Percentiles rank a stretch among this genome's conserved stretches.
Evolutionary conservation across 345 rosid species (phyloP).

Genomic region (Euphorbia pulcherrima): DNA sequence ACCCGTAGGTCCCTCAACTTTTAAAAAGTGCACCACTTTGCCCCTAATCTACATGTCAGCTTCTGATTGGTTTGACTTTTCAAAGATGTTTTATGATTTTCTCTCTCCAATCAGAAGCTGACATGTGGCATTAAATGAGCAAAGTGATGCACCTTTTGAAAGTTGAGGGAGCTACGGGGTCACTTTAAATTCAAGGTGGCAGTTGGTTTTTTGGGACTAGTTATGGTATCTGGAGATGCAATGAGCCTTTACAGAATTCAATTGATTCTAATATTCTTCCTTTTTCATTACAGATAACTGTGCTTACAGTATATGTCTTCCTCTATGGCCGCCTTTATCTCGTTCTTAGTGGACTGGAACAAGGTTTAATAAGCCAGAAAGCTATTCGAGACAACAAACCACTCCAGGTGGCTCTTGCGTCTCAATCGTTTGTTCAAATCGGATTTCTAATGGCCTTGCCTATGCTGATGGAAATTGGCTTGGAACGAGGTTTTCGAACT

Average conservation of each 20-base stretch:
- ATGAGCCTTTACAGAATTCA: not conserved
- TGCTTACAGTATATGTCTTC: conserved; percentile 92
- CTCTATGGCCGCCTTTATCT: conserved; percentile 99
- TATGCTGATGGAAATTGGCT: conserved; percentile 98
- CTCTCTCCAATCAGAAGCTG: too few relatives aligned
- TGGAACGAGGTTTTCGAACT: conserved; percentile 93
- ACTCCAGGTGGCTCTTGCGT: conserved; percentile 97
- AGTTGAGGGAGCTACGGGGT: too few relatives aligned
- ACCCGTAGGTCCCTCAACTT: too few relatives aligned
- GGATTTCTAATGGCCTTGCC: conserved; percentile 95
- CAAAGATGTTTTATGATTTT: too few relatives aligned
- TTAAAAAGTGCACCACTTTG: too few relatives aligned
- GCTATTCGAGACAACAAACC: conserved; percentile 89
- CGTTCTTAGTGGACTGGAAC: conserved; percentile 92
- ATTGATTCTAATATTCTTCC: conserved; percentile 6
- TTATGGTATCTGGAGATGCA: too few relatives aligned
- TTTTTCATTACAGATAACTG: conserved; percentile 69
- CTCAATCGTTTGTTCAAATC: conserved; percentile 96
- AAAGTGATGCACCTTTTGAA: too few relatives aligned
- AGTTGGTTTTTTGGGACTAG: too few relatives aligned
- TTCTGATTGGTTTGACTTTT: too few relatives aligned
- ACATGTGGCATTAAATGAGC: too few relatives aligned
- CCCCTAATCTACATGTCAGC: too few relatives aligned
- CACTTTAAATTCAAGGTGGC: too few relatives aligned
- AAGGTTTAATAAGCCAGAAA: conserved; percentile 59